Percentiles rank a stretch among this genome's conserved stretches.
Evolutionary conservation across 164 flowering plant species (phyloP).

Genomic region (Aristolochia contorta): DNA sequence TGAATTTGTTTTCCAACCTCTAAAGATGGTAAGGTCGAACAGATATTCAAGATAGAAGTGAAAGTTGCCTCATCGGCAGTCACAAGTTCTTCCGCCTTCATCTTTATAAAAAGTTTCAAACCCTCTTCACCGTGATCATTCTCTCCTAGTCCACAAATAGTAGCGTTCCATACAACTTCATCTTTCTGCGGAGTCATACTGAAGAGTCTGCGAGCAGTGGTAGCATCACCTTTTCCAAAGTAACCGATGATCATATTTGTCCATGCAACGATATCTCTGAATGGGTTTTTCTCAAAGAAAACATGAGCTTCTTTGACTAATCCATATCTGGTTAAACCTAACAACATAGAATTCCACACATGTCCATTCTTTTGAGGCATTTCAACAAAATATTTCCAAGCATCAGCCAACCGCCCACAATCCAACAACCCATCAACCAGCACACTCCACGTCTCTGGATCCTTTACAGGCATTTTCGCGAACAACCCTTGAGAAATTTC

Average conservation of each 20-base stretch:
- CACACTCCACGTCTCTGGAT: conserved; percentile 35
- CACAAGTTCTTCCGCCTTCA: conserved; percentile 26
- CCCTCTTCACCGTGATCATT: conserved; percentile 54
- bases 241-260: conserved; percentile 53
- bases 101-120: conserved; percentile 33
- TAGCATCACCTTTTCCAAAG: conserved; percentile 37
- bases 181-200: conserved; percentile 33
- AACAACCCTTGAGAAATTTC: conserved; percentile 42
- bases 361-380: conserved; percentile 36
- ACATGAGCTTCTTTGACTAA: conserved; percentile 46
- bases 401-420: conserved; percentile 25
- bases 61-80: conserved; percentile 44
- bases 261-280: conserved; percentile 32
- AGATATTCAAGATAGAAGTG: conserved; percentile 46
- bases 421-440: conserved; percentile 37
- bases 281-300: conserved; percentile 39
- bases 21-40: conserved; percentile 38
- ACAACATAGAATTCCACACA: conserved; percentile 38
- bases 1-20: conserved; percentile 50
- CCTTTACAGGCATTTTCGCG: conserved; percentile 36
- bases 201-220: conserved; percentile 30
- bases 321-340: conserved; percentile 33
- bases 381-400: conserved; percentile 28
- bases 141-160: conserved; percentile 51
- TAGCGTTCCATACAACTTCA: conserved; percentile 47